phyloP scores from a whole-genome alignment of 1,284 basidiomycete genomes.

The Austroboletus rostrupii region DNA sequence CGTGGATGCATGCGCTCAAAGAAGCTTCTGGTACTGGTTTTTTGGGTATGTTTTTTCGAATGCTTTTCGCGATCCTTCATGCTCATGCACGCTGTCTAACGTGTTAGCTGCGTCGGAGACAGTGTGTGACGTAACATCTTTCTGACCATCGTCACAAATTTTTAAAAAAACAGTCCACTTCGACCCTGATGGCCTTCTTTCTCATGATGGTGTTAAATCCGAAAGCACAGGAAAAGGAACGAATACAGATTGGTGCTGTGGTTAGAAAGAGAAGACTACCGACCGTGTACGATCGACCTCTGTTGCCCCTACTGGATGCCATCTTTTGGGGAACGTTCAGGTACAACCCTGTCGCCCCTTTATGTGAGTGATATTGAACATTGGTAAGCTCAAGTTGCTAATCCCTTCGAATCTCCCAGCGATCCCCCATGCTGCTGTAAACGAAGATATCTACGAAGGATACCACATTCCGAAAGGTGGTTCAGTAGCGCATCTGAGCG shows the following conservation, averaged over 20 bases:
- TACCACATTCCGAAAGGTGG: slow-evolving; percentile 14
- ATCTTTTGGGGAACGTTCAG: slow-evolving; percentile 26
- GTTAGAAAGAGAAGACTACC: slow-evolving; percentile 13
- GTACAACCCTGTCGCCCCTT: slow-evolving; percentile 6
- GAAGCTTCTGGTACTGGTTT: slow-evolving; percentile 10
- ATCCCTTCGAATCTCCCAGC: slow-evolving; percentile 1
- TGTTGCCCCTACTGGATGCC: slow-evolving; percentile 31
- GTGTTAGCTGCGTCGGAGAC: slow-evolving; percentile 13
- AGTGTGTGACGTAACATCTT: slow-evolving; percentile 1
- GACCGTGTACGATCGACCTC: slow-evolving; percentile 23
- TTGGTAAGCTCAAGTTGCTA: background rate
- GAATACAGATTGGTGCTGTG: slow-evolving; percentile 32
- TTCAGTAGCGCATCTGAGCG: too few relatives aligned
- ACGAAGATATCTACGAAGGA: slow-evolving; percentile 14
- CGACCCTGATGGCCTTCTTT: slow-evolving; percentile 26
- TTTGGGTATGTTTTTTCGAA: slow-evolving; percentile 3
- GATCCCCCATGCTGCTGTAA: slow-evolving; percentile 4
- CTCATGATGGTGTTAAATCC: slow-evolving; percentile 35
- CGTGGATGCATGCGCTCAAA: slow-evolving; percentile 8
- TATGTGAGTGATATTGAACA: slow-evolving; percentile 7
- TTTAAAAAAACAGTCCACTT: slow-evolving; percentile 1
- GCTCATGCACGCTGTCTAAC: background rate
- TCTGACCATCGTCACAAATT: background rate
- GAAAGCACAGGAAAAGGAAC: slow-evolving; percentile 24
- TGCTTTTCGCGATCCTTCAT: background rate